Base-by-base conservation (phyloP, 2,329 filamentous ascomycete genomes). In the Fusarium fujikuroi region DNA sequence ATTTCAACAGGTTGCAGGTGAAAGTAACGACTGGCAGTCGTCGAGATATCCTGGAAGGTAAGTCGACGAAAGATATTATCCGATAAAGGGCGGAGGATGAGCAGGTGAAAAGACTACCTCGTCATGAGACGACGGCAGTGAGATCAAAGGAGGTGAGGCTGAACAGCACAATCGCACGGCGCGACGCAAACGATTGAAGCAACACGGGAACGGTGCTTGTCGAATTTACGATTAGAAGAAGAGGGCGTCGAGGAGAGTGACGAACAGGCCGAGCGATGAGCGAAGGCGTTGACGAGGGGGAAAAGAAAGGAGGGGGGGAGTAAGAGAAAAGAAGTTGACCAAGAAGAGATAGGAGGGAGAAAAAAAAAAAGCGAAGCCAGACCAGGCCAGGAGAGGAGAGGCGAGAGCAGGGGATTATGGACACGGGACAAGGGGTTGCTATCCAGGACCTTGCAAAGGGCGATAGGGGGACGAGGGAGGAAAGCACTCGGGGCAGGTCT, bases 11-110 rank as follows among this genome's bases (percentile, higher is more conserved):
- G 52, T 69, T 67, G 66, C 57, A 74, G 54, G 66, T 71, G 59
- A 66, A 75, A 77, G 76, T 77, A 77, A 76, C 76, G 76, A 77
- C 76, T 77, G 76, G 74, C 74, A 77, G 73, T 77, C 76, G 76
- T 73, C 76, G 76, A 77, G 63, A 75, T 74, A 70, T 73, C 73
- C 76, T 67, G 32, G 19, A 59, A 69, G 75, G 69, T 65, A 68
- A 70, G 72, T 67, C 76, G 76, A 77, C 76, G 76, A 77, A 77
- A 77, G 76, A 75, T 72, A 58, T 58, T 69, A 44, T 73, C 69
- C 69, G 67, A 65, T 54, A 59, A 72, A 66, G 66, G 76, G 68
- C 61, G 66, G 60, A 50, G 73, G 53, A 61, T 66, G 52, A 58
- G 72, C 40, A 65, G 65, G 44, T 56, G 39, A 67, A 52, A 60